Conservation (phyloP, 495 filamentous ascomycete species). For the Lasiosphaeriaceae sp. region DNA sequence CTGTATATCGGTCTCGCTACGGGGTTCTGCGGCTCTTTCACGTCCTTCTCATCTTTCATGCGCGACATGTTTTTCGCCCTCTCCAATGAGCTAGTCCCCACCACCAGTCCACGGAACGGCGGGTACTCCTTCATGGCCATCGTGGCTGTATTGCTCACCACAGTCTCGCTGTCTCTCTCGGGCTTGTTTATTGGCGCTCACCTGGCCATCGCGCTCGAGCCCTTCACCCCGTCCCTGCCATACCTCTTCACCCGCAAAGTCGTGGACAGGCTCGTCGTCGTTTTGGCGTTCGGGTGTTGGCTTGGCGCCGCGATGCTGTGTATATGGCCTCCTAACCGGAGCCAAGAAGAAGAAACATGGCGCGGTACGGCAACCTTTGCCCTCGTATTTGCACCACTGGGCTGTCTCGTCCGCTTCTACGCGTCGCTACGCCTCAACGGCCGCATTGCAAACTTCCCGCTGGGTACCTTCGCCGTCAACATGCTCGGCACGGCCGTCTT, state of each 20-base stretch:
- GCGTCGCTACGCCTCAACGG: slow-evolving; percentile 64
- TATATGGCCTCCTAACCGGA: slow-evolving; percentile 65
- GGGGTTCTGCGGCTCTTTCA: slow-evolving; percentile 91
- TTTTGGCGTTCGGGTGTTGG: slow-evolving; percentile 72
- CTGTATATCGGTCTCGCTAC: slow-evolving; percentile 89
- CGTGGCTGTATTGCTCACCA: slow-evolving; percentile 63
- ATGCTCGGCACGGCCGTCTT: slow-evolving; percentile 64
- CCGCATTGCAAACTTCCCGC: slow-evolving; percentile 64
- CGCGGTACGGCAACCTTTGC: slow-evolving; percentile 72
- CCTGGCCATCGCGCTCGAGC: slow-evolving; percentile 62
- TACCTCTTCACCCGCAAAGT: slow-evolving; percentile 52
- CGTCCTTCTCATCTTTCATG: slow-evolving; percentile 87
- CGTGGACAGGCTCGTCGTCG: slow-evolving; percentile 58
- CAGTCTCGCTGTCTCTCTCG: slow-evolving; percentile 63
- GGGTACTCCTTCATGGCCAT: slow-evolving; percentile 82
- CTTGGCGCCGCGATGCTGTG: slow-evolving; percentile 71
- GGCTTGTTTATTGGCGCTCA: slow-evolving; percentile 74
- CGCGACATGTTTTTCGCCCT: slow-evolving; percentile 81
- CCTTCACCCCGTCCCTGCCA: slow-evolving; percentile 53
- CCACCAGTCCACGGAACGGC: slow-evolving; percentile 51
- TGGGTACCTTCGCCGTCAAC: slow-evolving; percentile 88
- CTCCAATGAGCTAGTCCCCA: slow-evolving; percentile 58
- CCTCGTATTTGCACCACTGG: slow-evolving; percentile 79
- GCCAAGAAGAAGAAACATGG: slow-evolving; percentile 58
- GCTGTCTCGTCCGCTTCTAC: slow-evolving; percentile 74